These are phyloP conservation scores for Rhodotorula sp. DNA, from an alignment of 1,284 basidiomycete genomes.

Conservation along the genomic window DNA sequence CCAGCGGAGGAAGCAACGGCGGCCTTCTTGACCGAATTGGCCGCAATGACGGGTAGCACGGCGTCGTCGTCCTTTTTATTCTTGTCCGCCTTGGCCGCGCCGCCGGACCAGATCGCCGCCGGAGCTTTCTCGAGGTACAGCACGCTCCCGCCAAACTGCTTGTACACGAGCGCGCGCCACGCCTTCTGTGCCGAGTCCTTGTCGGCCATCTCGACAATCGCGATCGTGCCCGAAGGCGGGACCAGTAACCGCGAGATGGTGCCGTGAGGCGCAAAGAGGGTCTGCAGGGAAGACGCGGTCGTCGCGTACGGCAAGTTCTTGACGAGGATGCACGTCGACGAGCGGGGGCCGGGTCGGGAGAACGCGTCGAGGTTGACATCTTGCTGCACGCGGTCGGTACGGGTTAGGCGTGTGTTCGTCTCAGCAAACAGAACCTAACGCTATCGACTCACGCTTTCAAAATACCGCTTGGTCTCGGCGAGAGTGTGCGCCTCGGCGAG, in stretches of 20 bases:
- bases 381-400: constrained; percentile 45
- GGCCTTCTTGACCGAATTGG: constrained; percentile 27
- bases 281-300: constrained; percentile 67
- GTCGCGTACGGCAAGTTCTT: constrained; percentile 98
- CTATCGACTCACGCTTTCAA: constrained; percentile 62
- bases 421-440: no score
- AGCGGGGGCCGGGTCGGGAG: constrained; percentile 57
- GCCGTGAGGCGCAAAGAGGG: constrained; percentile 77
- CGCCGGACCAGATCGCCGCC: constrained; percentile 62
- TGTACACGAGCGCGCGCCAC: constrained; percentile 80
- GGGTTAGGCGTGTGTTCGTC: not conserved
- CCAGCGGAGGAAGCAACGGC: constrained; percentile 46
- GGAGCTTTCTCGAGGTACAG: constrained; percentile 94
- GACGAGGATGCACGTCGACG: constrained; percentile 81
- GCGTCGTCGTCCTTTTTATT: not conserved
- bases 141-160: constrained; percentile 82
- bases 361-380: constrained; percentile 56
- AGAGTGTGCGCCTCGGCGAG: constrained; percentile 96
- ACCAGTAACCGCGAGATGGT: constrained; percentile 73
- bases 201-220: constrained; percentile 81
- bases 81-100: constrained; percentile 16
- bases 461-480: constrained; percentile 87
- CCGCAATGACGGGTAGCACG: not conserved
- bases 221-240: constrained; percentile 91
- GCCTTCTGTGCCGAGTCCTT: constrained; percentile 69